These are phyloP conservation scores for Xylariaceae sp. DNA, from an alignment of 2,329 filamentous ascomycete genomes.

Conservation along the genomic window DNA sequence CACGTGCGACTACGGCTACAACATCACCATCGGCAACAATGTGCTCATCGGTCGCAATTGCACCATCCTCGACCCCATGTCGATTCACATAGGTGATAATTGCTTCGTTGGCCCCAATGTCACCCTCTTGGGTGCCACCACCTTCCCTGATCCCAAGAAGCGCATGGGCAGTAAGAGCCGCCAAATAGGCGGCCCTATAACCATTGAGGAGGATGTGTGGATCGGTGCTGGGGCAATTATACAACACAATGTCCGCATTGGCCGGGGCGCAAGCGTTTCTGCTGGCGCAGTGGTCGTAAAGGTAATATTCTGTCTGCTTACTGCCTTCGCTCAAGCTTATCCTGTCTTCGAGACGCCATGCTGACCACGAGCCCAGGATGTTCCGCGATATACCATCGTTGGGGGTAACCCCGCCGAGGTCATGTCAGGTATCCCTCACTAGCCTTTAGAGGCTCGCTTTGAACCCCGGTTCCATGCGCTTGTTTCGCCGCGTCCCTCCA, in stretches of 20 bases:
- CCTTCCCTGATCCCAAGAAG: conserved; percentile 66
- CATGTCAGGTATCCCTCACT: conserved; percentile 34
- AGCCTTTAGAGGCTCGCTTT: no score
- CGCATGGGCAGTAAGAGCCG: conserved; percentile 69
- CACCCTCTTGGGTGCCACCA: conserved; percentile 72
- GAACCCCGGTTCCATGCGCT: no score
- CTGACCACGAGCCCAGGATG: conserved; percentile 41
- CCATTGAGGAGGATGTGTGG: conserved; percentile 82
- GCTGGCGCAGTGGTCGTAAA: conserved; percentile 83
- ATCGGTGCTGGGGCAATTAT: conserved; percentile 73
- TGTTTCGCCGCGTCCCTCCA: no score
- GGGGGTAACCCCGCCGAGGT: conserved; percentile 65
- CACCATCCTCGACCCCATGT: conserved; percentile 78
- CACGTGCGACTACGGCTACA: conserved; percentile 91
- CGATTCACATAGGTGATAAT: conserved; percentile 74
- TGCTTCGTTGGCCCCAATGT: conserved; percentile 78
- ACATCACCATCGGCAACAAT: conserved; percentile 80
- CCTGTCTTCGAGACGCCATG: no score
- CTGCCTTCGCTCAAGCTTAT: no score
- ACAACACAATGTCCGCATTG: conserved; percentile 73
- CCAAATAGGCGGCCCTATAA: conserved; percentile 64
- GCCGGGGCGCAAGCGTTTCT: conserved; percentile 71
- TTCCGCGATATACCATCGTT: conserved; percentile 63
- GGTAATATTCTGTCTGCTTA: no score
- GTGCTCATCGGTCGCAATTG: conserved; percentile 80